Evolutionary conservation across 495 filamentous ascomycete genomes (phyloP), one percentile per base, ranked within the genome.

Genomic region (Letharia lupina): DNA sequence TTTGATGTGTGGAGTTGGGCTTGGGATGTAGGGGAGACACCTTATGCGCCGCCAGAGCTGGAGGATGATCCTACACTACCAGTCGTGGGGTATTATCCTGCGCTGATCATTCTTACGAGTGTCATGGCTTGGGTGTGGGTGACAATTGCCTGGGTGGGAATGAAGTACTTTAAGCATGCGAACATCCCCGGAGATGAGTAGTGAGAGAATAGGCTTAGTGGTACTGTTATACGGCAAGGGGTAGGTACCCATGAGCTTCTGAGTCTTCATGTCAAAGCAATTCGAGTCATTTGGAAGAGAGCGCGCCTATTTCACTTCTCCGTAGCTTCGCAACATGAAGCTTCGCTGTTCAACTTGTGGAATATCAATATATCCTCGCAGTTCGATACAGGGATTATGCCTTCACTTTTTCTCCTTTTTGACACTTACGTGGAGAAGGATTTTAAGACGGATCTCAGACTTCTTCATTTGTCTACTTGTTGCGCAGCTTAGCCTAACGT

Each of bases 71-170:
- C 89, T 4, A 96, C 92, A 1, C 76, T 97, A 66, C 94, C 94
- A 16, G 96, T 98, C 70, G 89, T 94, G 9, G 94, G 94, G 1
- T 98, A 98, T 73, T 98, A 98, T 77, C 94, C 94, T 41, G 91
- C 94, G 33, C 74, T 98, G 73, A 89, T 96, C 60, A 91, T 97
- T 66, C 76, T 98, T 65, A 97, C 92, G 45, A 86, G 87, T 48
- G 89, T 98, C 44, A 96, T 98, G 93, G 91, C 92, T 9, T 98
- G 94, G 94, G 91, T 97, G 37, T 98, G 94, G 94, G 93, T 98
- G 41, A 85, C 93, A 42, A 86, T 95, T 64, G 95, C 95, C 18
- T 98, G 94, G 94, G 84, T 96, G 28, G 94, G 94, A 7, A 97
- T 98, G 93, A 98, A 98, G 76, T 98, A 97, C 77, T 98, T 98